Evolutionary conservation across 805 yeast genomes (phyloP).

Genomic region (Candida silvatica): DNA sequence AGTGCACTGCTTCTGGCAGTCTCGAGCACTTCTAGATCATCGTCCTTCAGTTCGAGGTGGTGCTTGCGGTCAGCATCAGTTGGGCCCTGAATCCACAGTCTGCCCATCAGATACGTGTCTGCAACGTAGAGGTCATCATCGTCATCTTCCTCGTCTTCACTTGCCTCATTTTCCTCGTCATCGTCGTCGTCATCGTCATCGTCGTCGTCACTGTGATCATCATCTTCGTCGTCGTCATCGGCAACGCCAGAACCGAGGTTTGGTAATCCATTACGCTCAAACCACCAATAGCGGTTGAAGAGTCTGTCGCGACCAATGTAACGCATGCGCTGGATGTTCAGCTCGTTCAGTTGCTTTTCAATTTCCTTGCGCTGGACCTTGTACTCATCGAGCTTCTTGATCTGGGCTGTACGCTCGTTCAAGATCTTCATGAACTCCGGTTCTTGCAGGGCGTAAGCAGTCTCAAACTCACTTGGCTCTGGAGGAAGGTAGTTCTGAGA

Average conservation of each 20-base stretch:
- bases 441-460: constrained; percentile 30
- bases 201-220: constrained; percentile 25
- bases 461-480: constrained; percentile 26
- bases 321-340: constrained; percentile 70
- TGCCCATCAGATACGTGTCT: constrained; percentile 68
- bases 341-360: constrained; percentile 55
- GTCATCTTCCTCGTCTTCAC: constrained; percentile 20
- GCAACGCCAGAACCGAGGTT: constrained; percentile 18
- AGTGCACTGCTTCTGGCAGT: constrained; percentile 6
- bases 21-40: constrained; percentile 25
- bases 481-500: constrained; percentile 17
- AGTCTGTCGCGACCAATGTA: constrained; percentile 76
- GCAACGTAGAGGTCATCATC: constrained; percentile 35
- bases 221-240: constrained; percentile 20
- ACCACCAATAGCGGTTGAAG: constrained; percentile 92
- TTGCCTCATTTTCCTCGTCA: constrained; percentile 34
- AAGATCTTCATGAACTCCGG: constrained; percentile 35
- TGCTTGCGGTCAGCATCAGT: constrained; percentile 31
- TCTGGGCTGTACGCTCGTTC: constrained; percentile 33
- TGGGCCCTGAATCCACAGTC: constrained; percentile 92
- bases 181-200: constrained; percentile 27
- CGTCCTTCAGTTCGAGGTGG: constrained; percentile 23
- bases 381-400: constrained; percentile 35
- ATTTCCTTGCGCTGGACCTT: constrained; percentile 40
- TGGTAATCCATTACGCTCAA: constrained; percentile 79